phyloP scores from a whole-genome alignment of 2,329 filamentous ascomycete genomes.

The Xylariaceae sp. region DNA sequence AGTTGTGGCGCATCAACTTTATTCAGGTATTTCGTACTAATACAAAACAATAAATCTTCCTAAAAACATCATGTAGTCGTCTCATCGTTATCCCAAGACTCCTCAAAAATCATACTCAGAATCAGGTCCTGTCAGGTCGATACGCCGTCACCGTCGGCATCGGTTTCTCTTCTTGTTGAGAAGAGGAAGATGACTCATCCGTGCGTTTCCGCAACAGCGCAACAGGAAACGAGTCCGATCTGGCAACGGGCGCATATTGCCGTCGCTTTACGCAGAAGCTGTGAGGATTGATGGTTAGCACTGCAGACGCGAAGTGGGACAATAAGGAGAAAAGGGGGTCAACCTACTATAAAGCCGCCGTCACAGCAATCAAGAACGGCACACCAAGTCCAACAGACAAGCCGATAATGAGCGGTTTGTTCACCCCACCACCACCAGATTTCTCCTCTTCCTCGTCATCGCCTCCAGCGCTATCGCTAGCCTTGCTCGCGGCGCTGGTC shows the following conservation, averaged over 20 bases:
- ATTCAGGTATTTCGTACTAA: too few species aligned
- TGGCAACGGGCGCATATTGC: constrained; percentile 16
- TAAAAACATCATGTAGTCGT: too few species aligned
- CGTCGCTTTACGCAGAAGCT: constrained; percentile 19
- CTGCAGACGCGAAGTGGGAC: not conserved
- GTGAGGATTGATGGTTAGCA: constrained; percentile 9
- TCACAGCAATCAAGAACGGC: constrained; percentile 33
- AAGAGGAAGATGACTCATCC: too few species aligned
- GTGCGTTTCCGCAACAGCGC: too few species aligned
- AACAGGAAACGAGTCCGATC: constrained; percentile 5
- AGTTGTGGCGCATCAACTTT: too few species aligned
- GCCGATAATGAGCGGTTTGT: constrained; percentile 45
- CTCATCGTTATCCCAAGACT: too few species aligned
- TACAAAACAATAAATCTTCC: too few species aligned
- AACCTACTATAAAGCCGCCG: constrained; percentile 33
- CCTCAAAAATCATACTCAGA: too few species aligned
- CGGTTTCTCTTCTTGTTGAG: too few species aligned
- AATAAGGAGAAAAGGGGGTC: not conserved
- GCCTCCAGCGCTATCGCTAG: not conserved
- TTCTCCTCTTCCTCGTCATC: constrained; percentile 10
- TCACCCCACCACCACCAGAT: constrained; percentile 30
- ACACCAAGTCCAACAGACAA: constrained; percentile 43
- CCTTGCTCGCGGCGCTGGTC: not conserved
- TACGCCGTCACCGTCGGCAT: too few species aligned
- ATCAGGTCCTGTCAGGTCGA: too few species aligned